phyloP scores from a whole-genome alignment of 2,329 filamentous ascomycete species.

The Rhynchosporium secalis region DNA sequence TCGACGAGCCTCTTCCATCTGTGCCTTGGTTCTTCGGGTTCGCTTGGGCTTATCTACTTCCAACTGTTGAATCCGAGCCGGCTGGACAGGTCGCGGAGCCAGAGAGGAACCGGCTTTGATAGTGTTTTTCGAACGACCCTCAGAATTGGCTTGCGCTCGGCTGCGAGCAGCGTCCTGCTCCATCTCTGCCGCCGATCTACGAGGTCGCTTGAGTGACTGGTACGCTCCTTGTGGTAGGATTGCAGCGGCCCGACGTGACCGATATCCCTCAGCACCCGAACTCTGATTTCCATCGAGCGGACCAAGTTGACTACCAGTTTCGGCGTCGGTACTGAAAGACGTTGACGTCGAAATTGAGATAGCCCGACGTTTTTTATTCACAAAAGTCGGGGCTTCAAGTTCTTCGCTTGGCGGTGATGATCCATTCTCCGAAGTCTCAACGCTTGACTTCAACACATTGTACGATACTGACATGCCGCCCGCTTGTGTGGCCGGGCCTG shows the following conservation, averaged over 20 bases:
- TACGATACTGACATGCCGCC: background rate
- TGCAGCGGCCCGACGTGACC: conserved; percentile 6
- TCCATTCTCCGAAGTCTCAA: background rate
- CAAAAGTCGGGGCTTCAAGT: background rate
- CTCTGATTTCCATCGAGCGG: background rate
- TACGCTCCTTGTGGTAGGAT: conserved; percentile 6
- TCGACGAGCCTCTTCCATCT: conserved; percentile 8
- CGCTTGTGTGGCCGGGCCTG: background rate
- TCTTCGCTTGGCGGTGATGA: conserved; percentile 1
- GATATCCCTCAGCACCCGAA: background rate
- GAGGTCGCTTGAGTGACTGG: background rate
- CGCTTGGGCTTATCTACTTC: background rate
- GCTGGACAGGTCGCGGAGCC: background rate
- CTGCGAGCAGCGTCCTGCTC: background rate
- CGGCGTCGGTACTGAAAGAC: conserved; percentile 6
- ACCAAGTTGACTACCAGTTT: background rate
- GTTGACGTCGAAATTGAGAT: conserved; percentile 13
- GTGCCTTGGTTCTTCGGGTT: conserved; percentile 3
- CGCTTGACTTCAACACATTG: background rate
- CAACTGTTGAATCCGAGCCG: background rate
- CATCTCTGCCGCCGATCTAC: conserved; percentile 2
- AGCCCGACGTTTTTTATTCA: background rate
- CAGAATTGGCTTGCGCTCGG: background rate
- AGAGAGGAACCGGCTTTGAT: background rate
- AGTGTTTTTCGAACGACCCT: background rate